These are phyloP conservation scores for Ottelia alismoides DNA, from an alignment of 106 monocot genomes.

Conservation along the genomic window DNA sequence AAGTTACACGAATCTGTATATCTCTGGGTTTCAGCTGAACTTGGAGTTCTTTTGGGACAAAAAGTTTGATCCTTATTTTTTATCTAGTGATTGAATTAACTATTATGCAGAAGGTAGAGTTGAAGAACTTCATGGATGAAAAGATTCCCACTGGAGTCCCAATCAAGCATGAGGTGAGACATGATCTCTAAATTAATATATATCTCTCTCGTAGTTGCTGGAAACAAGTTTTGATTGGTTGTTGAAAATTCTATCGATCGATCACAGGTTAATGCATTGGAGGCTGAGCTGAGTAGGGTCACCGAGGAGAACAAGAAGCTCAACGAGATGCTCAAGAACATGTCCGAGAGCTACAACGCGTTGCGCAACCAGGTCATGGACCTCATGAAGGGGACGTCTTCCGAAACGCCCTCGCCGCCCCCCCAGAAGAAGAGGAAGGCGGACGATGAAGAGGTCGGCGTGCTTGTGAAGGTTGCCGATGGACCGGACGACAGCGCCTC, in stretches of 20 bases:
- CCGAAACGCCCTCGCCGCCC: conserved; percentile 1
- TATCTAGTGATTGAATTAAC: too few species aligned
- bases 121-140: conserved; percentile 4
- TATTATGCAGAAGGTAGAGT: conserved; percentile 4
- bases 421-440: conserved; percentile 23
- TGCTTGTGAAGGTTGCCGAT: not conserved
- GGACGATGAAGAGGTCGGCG: not conserved
- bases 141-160: not conserved
- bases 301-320: conserved; percentile 50
- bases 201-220: not conserved
- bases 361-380: conserved; percentile 24
- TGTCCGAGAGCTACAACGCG: conserved; percentile 15
- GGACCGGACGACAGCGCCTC: conserved; percentile 11
- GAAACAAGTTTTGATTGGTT: not conserved
- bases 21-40: not conserved
- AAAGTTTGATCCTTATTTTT: too few species aligned
- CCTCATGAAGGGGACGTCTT: conserved; percentile 4
- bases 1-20: not conserved
- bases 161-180: conserved; percentile 8
- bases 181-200: not conserved
- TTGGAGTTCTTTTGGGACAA: not conserved
- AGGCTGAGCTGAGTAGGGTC: conserved; percentile 25
- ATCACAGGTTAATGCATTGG: conserved; percentile 3
- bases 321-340: conserved; percentile 23
- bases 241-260: not conserved